A percentile compares a stretch with the other conserved stretches of the same genome.
phyloP scores from a whole-genome alignment of 495 filamentous ascomycete species.

The Penicillium soppii region DNA sequence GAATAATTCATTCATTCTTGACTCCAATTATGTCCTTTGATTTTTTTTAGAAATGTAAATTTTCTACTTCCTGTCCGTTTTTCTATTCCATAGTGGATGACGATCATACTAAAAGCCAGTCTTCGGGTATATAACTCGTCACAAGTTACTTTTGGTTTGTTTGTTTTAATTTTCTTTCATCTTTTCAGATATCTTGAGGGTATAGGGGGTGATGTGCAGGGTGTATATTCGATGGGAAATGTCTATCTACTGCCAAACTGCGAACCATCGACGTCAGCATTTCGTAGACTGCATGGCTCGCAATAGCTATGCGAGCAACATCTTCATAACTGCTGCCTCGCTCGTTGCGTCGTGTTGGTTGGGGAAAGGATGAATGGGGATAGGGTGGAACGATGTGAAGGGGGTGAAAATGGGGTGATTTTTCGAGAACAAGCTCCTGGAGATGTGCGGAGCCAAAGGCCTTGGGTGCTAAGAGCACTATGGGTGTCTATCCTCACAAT shows the following conservation, averaged over 20 bases:
- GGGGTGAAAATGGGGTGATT: slow-evolving; percentile 14
- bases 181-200: slow-evolving; percentile 4
- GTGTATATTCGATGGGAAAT: slow-evolving; percentile 41
- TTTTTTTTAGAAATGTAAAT: not conserved
- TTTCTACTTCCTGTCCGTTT: not conserved
- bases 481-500: slow-evolving; percentile 6
- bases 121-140: not conserved
- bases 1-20: no score
- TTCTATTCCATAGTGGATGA: no score
- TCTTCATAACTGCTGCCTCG: slow-evolving; percentile 33
- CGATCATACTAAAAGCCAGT: not conserved
- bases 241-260: slow-evolving; percentile 45
- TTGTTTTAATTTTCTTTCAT: not conserved
- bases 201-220: slow-evolving; percentile 24
- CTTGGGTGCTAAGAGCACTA: slow-evolving; percentile 8
- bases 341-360: slow-evolving; percentile 23
- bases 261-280: slow-evolving; percentile 24
- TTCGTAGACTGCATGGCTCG: slow-evolving; percentile 31
- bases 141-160: slow-evolving; percentile 1
- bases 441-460: slow-evolving; percentile 9
- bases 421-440: slow-evolving; percentile 19
- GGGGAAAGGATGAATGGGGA: slow-evolving; percentile 11
- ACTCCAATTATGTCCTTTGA: no score
- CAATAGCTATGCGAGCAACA: slow-evolving; percentile 30
- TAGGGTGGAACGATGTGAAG: slow-evolving; percentile 13